Percentiles rank a stretch among this genome's conserved stretches.
phyloP scores from a whole-genome alignment of 495 filamentous ascomycete species.

The Gamarada debralockiae region DNA sequence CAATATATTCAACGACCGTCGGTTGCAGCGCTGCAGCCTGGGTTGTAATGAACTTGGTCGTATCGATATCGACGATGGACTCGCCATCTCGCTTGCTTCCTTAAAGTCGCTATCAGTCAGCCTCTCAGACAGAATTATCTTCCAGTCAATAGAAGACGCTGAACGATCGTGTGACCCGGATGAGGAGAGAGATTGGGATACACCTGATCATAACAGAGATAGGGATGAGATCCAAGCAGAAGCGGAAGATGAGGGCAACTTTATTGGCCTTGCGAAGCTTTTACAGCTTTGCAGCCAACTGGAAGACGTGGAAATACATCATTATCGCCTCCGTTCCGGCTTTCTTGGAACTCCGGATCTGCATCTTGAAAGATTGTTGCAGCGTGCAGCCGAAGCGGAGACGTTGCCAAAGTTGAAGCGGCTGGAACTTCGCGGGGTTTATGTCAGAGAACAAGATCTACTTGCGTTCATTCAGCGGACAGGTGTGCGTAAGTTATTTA shows the following conservation, averaged over 20 bases:
- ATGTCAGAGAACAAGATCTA: background rate
- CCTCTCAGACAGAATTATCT: conserved; percentile 3
- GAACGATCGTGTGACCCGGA: too few relatives aligned
- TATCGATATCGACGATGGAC: background rate
- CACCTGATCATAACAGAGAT: too few relatives aligned
- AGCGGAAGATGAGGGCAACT: background rate
- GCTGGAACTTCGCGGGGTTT: background rate
- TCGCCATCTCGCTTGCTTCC: background rate
- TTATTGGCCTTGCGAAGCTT: conserved; percentile 3
- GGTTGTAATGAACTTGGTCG: background rate
- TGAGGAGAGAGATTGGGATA: too few relatives aligned
- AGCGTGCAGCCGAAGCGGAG: background rate
- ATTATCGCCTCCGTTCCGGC: background rate
- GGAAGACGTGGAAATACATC: conserved; percentile 3
- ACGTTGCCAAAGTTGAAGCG: conserved; percentile 3
- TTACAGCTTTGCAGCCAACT: background rate
- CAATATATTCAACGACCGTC: conserved; percentile 4
- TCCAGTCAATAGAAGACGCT: too few relatives aligned
- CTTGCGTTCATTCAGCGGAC: background rate
- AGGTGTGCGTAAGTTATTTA: background rate
- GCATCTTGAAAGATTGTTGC: background rate
- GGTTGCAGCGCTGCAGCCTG: background rate
- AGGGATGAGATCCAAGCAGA: background rate
- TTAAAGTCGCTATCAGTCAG: conserved; percentile 5
- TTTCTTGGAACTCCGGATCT: background rate